phyloP scores from a whole-genome alignment of 225 moss, liverwort and hornwort species.

The Pleurozium schreberi region DNA sequence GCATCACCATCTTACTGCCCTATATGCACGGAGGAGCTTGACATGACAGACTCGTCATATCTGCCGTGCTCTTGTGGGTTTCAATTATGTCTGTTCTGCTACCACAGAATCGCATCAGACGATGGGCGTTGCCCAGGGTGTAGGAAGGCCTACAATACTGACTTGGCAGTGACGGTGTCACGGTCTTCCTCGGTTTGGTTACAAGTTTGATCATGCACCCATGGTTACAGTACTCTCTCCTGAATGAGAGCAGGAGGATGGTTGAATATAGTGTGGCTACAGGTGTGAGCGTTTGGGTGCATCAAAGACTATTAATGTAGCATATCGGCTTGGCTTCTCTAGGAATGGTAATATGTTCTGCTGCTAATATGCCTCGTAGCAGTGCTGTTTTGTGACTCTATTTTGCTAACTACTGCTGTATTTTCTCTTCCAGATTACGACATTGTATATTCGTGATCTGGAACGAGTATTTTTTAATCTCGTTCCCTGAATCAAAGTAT shows the following conservation, averaged over 20 bases:
- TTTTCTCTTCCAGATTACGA: not conserved
- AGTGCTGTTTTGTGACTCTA: not conserved
- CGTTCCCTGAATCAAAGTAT: not conserved
- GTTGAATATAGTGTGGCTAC: conserved; percentile 12
- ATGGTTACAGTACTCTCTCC: not conserved
- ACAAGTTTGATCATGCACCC: conserved; percentile 32
- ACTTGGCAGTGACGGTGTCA: conserved; percentile 68
- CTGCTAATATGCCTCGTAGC: not conserved
- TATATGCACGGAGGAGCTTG: conserved; percentile 87
- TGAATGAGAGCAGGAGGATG: not conserved
- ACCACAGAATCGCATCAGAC: conserved; percentile 79
- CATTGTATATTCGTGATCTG: not conserved
- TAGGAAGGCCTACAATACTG: conserved; percentile 69
- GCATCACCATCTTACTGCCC: conserved; percentile 75
- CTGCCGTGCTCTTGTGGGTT: conserved; percentile 88
- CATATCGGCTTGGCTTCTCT: conserved; percentile 27
- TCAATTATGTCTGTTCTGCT: conserved; percentile 81
- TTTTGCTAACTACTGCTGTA: not conserved
- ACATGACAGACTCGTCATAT: conserved; percentile 77
- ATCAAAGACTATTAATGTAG: conserved; percentile 30
- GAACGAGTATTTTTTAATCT: not conserved
- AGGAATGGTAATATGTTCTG: not conserved
- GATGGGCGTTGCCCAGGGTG: conserved; percentile 92
- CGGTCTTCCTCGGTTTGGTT: conserved; percentile 64
- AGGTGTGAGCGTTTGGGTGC: conserved; percentile 31